A percentile compares a stretch with the other conserved stretches of the same genome.
These are phyloP conservation scores for Raphanus sativus DNA, from an alignment of 345 rosid genomes.

Conservation along the genomic window DNA sequence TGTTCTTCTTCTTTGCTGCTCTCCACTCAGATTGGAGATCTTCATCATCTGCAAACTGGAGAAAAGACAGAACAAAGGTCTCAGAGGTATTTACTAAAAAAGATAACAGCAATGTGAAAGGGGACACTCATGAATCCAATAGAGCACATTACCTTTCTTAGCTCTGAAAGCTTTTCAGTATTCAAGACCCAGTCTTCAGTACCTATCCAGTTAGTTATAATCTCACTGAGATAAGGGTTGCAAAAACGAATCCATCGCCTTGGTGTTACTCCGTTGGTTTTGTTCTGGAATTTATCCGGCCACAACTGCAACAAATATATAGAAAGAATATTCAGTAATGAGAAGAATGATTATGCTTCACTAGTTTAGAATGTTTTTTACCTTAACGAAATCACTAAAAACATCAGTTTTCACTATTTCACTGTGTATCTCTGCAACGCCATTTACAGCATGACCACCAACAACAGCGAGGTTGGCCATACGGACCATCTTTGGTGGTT, in stretches of 20 bases:
- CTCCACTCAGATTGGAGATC: constrained; percentile 71
- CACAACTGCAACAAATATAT: constrained; percentile 52
- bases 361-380: constrained; percentile 21
- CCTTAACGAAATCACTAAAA: constrained; percentile 65
- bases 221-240: constrained; percentile 64
- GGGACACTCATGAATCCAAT: neutral
- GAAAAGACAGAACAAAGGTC: constrained; percentile 20
- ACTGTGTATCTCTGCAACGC: constrained; percentile 79
- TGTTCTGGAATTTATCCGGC: constrained; percentile 75
- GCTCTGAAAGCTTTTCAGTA: constrained; percentile 60
- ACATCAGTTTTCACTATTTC: constrained; percentile 74
- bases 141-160: constrained; percentile 49
- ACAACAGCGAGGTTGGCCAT: constrained; percentile 71
- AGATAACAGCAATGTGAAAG: neutral
- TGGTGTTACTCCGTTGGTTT: constrained; percentile 84
- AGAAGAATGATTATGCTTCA: constrained; percentile 7
- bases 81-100: neutral
- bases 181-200: constrained; percentile 73
- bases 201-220: constrained; percentile 65
- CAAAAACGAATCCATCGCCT: constrained; percentile 80
- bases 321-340: constrained; percentile 1
- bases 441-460: constrained; percentile 74
- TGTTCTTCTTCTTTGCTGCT: constrained; percentile 66
- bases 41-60: constrained; percentile 68
- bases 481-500: constrained; percentile 59